These are phyloP conservation scores for Leccinum fallax DNA, from an alignment of 1,284 basidiomycete genomes.

Conservation along the genomic window DNA sequence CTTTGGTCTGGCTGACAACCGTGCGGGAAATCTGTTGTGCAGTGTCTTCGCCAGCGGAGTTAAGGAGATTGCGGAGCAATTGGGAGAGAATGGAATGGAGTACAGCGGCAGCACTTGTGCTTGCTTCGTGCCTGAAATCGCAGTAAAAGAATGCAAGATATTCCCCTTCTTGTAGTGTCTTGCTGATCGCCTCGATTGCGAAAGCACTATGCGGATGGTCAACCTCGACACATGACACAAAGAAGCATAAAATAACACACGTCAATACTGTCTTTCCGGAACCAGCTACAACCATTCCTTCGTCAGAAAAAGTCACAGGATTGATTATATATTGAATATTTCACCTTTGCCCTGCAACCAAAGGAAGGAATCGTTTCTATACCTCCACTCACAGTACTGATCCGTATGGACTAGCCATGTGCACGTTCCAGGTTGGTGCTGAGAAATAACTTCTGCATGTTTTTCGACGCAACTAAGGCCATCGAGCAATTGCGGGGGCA, in stretches of 20 bases:
- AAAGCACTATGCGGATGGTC: neutral
- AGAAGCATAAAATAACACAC: neutral
- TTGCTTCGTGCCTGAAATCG: constrained; percentile 2
- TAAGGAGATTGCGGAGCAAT: neutral
- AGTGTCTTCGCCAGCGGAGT: neutral
- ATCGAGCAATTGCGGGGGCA: neutral
- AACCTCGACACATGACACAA: neutral
- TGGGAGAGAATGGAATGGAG: constrained; percentile 12
- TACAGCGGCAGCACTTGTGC: neutral
- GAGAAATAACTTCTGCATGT: neutral
- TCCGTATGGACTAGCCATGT: constrained; percentile 1
- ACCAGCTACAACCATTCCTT: neutral
- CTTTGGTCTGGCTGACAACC: too few species aligned
- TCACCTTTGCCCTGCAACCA: constrained; percentile 13
- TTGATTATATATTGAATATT: too few species aligned
- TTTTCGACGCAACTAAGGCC: neutral
- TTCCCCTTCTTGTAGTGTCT: neutral
- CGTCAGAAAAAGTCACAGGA: neutral
- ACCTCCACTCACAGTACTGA: neutral
- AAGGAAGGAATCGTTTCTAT: neutral
- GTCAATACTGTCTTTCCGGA: constrained; percentile 1
- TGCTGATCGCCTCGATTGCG: neutral
- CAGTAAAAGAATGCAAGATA: constrained; percentile 9
- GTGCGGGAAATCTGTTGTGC: too few species aligned
- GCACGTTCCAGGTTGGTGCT: constrained; percentile 4